Base-by-base conservation (phyloP, 2,329 filamentous ascomycete genomes). In the Colletotrichum gloeosporioides region DNA sequence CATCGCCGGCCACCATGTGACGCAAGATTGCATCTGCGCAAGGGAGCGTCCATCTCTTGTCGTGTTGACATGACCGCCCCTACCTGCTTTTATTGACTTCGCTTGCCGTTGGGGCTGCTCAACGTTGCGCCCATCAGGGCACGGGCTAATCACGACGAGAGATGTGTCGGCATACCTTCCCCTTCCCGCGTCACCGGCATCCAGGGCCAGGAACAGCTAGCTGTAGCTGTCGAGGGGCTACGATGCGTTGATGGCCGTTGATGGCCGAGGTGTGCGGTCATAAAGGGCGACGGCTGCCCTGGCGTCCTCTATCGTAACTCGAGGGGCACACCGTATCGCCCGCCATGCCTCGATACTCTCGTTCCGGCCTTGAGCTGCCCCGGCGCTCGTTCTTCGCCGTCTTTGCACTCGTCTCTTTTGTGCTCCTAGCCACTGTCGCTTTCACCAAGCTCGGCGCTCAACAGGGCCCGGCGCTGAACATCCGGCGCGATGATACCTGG, bases 1-100 rank as follows among this genome's bases (percentile, higher is more conserved):
- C 49, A 75, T 53, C 29, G 53, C 71, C 65, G 71, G 71, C 25
- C 66, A 72, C 75, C 75, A 77, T 75, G 71, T 77, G 71, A 77
- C 71, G 71, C 74, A 64, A 74, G 57, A 74, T 76, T 69, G 65
- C 74, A 74, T 63, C 71, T 66, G 36, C 32, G 59, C 34, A 64
- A 66, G 65, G 55, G 25, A 63, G 49, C 15, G 44, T 25, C 27
- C 34, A 62, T 63, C 34, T 64, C 16, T 57, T 34, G 39, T 71
- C 67, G 55, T 53, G 57, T 65, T 57, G 59, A 65, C 44, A 68
- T 68, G 70, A 34, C 32, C 36, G 10, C 34, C 39, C 53, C 67
- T 6, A 44, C 65, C 25, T 63, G 71, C 22, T 22, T 57, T 70
- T 36, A 73, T 53, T 62, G 66, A 70, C 39, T 57, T 70, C 36